Evolutionary conservation across 768 basidiomycete genomes (phyloP).

Genomic region (Tylopilus felleus): DNA sequence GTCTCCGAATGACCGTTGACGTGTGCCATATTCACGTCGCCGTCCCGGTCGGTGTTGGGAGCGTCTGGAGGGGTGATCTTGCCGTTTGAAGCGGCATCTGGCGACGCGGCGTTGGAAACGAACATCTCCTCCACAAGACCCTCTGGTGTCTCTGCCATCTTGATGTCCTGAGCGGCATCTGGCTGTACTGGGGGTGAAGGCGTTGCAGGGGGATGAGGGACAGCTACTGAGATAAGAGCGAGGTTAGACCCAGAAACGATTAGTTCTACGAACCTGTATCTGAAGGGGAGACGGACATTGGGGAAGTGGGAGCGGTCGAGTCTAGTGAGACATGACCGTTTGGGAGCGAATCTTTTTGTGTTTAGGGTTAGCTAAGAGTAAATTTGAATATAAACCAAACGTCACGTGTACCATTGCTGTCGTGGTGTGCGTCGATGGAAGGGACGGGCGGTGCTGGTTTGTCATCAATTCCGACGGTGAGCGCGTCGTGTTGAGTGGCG

Average conservation of each 20-base stretch:
- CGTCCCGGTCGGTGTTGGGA: slow-evolving; percentile 23
- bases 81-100: slow-evolving; percentile 19
- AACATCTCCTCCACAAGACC: slow-evolving; percentile 14
- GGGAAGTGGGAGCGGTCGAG: slow-evolving; percentile 28
- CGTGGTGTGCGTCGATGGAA: slow-evolving; percentile 17
- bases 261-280: slow-evolving; percentile 50
- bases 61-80: slow-evolving; percentile 33
- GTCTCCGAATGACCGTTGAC: slow-evolving; percentile 25
- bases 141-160: slow-evolving; percentile 43
- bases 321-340: slow-evolving; percentile 59
- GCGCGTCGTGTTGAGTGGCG: slow-evolving; percentile 28
- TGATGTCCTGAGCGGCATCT: slow-evolving; percentile 50
- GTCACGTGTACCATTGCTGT: slow-evolving; percentile 41
- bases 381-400: slow-evolving; percentile 29
- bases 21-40: slow-evolving; percentile 32
- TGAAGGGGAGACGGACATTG: slow-evolving; percentile 40
- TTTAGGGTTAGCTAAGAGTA: slow-evolving; percentile 38
- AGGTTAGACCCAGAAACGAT: slow-evolving; percentile 10
- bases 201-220: slow-evolving; percentile 45
- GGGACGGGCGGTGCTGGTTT: slow-evolving; percentile 20
- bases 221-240: slow-evolving; percentile 35
- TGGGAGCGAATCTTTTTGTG: slow-evolving; percentile 34
- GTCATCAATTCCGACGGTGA: slow-evolving; percentile 29
- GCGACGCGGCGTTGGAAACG: slow-evolving; percentile 9
- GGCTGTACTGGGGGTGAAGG: slow-evolving; percentile 44